phyloP scores from a whole-genome alignment of 2,329 filamentous ascomycete genomes.

The Aureobasidium pullulans region DNA sequence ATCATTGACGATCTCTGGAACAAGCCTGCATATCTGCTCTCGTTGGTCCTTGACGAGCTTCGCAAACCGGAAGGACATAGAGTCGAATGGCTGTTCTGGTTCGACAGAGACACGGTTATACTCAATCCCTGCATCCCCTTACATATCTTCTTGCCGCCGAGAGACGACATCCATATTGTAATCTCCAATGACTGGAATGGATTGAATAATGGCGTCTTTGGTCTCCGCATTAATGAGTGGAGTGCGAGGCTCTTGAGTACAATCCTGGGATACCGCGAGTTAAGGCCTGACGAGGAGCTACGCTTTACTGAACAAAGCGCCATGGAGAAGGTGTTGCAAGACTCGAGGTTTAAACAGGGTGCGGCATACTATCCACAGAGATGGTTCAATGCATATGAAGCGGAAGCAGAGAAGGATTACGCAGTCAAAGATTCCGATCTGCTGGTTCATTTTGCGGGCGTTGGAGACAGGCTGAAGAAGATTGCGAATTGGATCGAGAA shows the following conservation, averaged over 20 bases:
- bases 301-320: slow-evolving; percentile 34
- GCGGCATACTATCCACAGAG: slow-evolving; percentile 32
- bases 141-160: slow-evolving; percentile 33
- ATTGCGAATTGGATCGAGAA: no score
- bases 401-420: slow-evolving; percentile 12
- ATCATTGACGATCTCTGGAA: slow-evolving; percentile 38
- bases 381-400: slow-evolving; percentile 38
- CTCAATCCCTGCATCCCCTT: slow-evolving; percentile 36
- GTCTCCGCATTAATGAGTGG: slow-evolving; percentile 25
- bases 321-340: slow-evolving; percentile 21
- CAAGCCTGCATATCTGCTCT: slow-evolving; percentile 38
- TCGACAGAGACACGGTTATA: slow-evolving; percentile 36
- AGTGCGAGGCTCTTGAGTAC: slow-evolving; percentile 31
- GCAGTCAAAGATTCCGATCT: slow-evolving; percentile 34
- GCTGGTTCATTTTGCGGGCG: slow-evolving; percentile 37
- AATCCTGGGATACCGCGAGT: slow-evolving; percentile 33
- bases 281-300: slow-evolving; percentile 28
- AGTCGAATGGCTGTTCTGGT: slow-evolving; percentile 38
- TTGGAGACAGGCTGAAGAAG: slow-evolving; percentile 23
- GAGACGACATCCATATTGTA: slow-evolving; percentile 30
- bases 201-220: no score
- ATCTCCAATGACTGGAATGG: slow-evolving; percentile 35
- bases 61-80: slow-evolving; percentile 31
- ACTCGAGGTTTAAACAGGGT: slow-evolving; percentile 15
- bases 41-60: slow-evolving; percentile 31